Base-by-base conservation (phyloP, 225 moss, liverwort and hornwort species). In the Bryum argenteum region DNA sequence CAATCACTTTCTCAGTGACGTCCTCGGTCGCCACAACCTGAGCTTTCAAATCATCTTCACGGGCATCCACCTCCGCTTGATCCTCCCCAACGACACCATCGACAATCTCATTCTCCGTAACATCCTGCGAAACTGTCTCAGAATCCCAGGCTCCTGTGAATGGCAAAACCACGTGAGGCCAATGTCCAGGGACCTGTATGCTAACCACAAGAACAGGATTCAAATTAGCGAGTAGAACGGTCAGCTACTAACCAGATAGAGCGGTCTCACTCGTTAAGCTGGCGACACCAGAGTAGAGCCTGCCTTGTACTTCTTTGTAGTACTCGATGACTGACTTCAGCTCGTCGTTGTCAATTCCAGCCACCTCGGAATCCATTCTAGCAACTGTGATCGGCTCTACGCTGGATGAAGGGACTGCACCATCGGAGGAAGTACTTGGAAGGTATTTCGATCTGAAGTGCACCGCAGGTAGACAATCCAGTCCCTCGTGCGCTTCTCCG, bases 281-380 rank as follows among this genome's bases (percentile, higher is more conserved):
- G 13, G 78, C 75, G 19, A 82, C 78, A 43, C 68, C 75, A 0
- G 63, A 82, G 0, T 71, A 63, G 40, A 82, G 82, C 17, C 23
- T 71, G 23, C 45, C 75, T 64, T 67, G 66, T 3, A 82, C 43
- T 37, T 71, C 71, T 62, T 78, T 75, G 67, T 75, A 82, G 50
- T 68, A 51, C 18, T 71, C 41, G 10, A 66, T 82, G 9, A 53
- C 77, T 18, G 71, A 66, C 55, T 56, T 61, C 63, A 82, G 50
- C 55, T 78, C 40, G 17, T 75, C 78, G 38, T 26, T 8, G 21
- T 68, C 21, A 17, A 28, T 66, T 9, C 39, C 69, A 33, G n/a
- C 23, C 43, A 55, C 52, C 26, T 24, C 14, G 9, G 28, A 11
- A 56, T 59, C 51, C 50, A 40, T 54, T 15, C 39, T 18, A 33